Base-by-base conservation (phyloP, 176 grass and related monocot species). In the Zea luxurians region DNA sequence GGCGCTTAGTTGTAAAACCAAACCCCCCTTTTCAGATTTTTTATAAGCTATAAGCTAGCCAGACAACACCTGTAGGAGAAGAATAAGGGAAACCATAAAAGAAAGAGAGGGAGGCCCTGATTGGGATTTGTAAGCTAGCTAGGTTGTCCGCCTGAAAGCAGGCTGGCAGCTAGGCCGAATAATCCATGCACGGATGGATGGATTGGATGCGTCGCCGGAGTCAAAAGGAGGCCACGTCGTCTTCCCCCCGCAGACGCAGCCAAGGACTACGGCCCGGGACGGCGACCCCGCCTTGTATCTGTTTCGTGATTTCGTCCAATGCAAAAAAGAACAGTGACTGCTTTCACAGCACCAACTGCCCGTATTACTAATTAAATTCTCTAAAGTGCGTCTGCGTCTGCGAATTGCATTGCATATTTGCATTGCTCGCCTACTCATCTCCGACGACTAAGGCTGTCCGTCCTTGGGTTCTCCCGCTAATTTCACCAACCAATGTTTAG, bases 91-190 rank as follows among this genome's bases (percentile, higher is more conserved):
- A 72, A 40, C 41, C 2, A 9, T 2, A 12, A 37, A 21, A 27
- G 11, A 52, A 13, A 45, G 34, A 1, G 50, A 57, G 8, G 27
- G 20, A 6, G 41, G 42, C 71, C 40, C 66, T 85, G 78, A 85
- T 85, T 78, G 66, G 73, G 82, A 82, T 82, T 82, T 85, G 83
- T 85, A 85, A 89, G 15, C 48, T 49, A 35, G 59, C 59, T 80
- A 71, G 82, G 48, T 47, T 78, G 82, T 50, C 73, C 58, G 82
- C 87, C 77, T 85, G 82, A 84, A 85, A 89, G 72, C 72, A 85
- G 87, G 82, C 65, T 89, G 82, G 87, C 82, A 85, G 70, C 64
- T 70, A 62, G 43, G 49, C 11, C 17, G 20, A 83, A 88, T 88
- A 62, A 54, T 60, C 65, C 76, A 43, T 67, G 48, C 48, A 75